These are phyloP conservation scores for Furcasterigmium furcatum DNA, from an alignment of 2,329 filamentous ascomycete genomes.

Conservation along the genomic window DNA sequence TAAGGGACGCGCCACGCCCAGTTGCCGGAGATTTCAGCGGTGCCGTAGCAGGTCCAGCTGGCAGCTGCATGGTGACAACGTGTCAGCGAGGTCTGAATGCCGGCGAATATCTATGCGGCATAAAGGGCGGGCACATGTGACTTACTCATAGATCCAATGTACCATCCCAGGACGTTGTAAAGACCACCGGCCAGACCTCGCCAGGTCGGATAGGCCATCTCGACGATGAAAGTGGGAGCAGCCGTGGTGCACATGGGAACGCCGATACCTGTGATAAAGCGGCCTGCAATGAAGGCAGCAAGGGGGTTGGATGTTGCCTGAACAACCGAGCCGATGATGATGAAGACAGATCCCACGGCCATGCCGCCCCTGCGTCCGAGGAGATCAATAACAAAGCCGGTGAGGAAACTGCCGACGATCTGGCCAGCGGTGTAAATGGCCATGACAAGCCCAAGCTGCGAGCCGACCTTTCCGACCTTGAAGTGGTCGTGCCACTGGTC, in stretches of 20 bases:
- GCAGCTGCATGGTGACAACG: conserved; percentile 5
- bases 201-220: conserved; percentile 15
- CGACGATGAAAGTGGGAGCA: conserved; percentile 12
- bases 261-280: conserved; percentile 11
- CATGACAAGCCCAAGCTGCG: conserved; percentile 8
- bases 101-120: too few relatives aligned
- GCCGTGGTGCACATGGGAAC: conserved; percentile 12
- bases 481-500: conserved; percentile 12
- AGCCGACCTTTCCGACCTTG: conserved; percentile 10
- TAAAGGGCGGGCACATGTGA: too few relatives aligned
- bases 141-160: conserved; percentile 13
- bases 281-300: conserved; percentile 11
- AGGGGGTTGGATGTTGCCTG: conserved; percentile 11
- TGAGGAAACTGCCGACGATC: conserved; percentile 9
- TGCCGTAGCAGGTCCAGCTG: conserved; percentile 41
- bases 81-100: neutral
- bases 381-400: conserved; percentile 14
- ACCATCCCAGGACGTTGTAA: conserved; percentile 15
- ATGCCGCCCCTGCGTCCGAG: conserved; percentile 13
- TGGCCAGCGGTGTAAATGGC: conserved; percentile 14
- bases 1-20: conserved; percentile 47
- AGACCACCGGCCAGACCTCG: conserved; percentile 13
- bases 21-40: conserved; percentile 35
- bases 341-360: conserved; percentile 10
- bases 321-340: conserved; percentile 12